phyloP scores from a whole-genome alignment of 2,329 filamentous ascomycete species.

The Phoma herbarum region DNA sequence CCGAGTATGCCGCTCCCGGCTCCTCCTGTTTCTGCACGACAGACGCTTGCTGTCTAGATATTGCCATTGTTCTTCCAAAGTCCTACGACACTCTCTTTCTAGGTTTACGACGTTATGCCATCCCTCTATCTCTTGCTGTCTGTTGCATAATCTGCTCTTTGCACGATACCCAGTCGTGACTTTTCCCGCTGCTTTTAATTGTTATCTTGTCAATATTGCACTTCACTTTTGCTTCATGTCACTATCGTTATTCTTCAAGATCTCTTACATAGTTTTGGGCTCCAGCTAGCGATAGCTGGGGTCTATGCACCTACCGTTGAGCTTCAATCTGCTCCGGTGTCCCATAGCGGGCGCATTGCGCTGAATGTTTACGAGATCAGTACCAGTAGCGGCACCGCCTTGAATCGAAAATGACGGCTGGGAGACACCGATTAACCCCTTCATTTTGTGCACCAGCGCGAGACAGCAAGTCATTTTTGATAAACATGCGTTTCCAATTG shows the following conservation, averaged over 20 bases:
- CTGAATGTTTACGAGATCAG: too few species aligned
- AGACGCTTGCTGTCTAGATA: conserved; percentile 12
- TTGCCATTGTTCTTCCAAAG: too few species aligned
- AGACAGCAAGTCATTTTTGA: too few species aligned
- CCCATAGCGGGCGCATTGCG: background rate
- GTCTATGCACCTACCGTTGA: background rate
- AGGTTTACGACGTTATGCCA: conserved; percentile 16
- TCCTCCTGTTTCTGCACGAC: conserved; percentile 19
- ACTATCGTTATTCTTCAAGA: background rate
- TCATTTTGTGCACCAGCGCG: too few species aligned
- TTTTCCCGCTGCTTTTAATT: background rate
- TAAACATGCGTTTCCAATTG: too few species aligned
- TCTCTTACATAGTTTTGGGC: background rate
- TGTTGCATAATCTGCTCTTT: background rate
- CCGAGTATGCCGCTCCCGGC: conserved; percentile 28
- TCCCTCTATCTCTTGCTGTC: background rate
- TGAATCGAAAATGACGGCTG: too few species aligned
- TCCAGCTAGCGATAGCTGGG: conserved; percentile 3
- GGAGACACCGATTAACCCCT: too few species aligned
- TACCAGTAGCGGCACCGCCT: too few species aligned
- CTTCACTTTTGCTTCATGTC: background rate
- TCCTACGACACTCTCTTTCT: background rate
- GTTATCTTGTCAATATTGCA: conserved; percentile 7
- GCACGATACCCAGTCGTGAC: conserved; percentile 13
- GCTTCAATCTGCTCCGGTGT: background rate